These are phyloP conservation scores for Colletotrichum endophyticum DNA, from an alignment of 2,329 filamentous ascomycete species.

Conservation along the genomic window DNA sequence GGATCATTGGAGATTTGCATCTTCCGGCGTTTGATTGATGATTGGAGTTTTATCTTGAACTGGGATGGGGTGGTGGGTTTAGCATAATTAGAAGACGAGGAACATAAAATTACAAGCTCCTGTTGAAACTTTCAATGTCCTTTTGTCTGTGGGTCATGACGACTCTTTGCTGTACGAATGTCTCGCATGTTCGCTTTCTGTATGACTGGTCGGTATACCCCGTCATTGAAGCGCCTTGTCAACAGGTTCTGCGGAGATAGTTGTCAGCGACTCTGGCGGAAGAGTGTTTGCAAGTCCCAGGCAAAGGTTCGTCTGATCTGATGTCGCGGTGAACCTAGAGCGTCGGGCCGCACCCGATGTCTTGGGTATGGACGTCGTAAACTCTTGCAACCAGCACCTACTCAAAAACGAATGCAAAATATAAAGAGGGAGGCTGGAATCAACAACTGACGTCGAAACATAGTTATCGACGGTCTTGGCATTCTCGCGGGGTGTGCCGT, in stretches of 20 bases:
- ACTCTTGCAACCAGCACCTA: background rate
- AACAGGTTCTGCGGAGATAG: background rate
- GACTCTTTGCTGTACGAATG: background rate
- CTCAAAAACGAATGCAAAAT: background rate
- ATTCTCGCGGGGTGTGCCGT: background rate
- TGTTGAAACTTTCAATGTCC: background rate
- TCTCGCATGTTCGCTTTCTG: background rate
- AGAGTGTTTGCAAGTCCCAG: background rate
- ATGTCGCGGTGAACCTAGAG: background rate
- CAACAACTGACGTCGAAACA: background rate
- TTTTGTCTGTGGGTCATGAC: background rate
- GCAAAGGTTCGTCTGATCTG: background rate
- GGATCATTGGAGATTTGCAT: background rate
- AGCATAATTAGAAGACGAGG: background rate
- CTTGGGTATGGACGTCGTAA: background rate
- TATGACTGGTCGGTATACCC: background rate
- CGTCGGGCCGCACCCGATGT: background rate
- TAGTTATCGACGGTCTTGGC: background rate
- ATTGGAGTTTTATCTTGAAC: background rate
- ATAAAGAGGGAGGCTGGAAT: background rate
- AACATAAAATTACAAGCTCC: background rate
- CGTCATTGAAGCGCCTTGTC: background rate
- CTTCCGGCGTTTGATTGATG: background rate
- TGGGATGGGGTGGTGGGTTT: background rate
- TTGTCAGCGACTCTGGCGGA: background rate